Percentiles rank a stretch among this genome's conserved stretches.
phyloP scores from a whole-genome alignment of 331 rosid species.

The Malus hybrid region DNA sequence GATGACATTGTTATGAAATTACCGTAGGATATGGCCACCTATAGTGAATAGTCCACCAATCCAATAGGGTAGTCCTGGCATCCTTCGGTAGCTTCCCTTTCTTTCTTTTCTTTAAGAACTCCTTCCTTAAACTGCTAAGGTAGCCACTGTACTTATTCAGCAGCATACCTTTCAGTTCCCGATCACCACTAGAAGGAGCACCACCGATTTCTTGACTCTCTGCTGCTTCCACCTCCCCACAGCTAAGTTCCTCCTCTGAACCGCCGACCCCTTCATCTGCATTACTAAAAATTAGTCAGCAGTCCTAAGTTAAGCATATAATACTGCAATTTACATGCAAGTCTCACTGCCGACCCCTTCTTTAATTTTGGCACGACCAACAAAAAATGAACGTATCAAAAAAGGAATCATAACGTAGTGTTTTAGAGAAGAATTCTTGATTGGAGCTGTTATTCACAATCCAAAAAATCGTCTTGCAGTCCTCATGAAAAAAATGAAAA shows the following conservation, averaged over 20 bases:
- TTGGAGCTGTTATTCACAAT: neutral
- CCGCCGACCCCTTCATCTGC: constrained; percentile 8
- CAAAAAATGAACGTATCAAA: neutral
- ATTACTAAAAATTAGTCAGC: neutral
- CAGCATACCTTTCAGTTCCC: constrained; percentile 68
- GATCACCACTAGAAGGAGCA: constrained; percentile 10
- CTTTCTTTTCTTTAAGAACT: constrained; percentile 56
- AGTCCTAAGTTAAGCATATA: neutral
- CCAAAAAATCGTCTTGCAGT: neutral
- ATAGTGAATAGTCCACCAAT: constrained; percentile 65
- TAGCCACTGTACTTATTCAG: constrained; percentile 74
- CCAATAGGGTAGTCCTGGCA: constrained; percentile 38
- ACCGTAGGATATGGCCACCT: constrained; percentile 90
- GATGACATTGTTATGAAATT: neutral
- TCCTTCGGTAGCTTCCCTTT: constrained; percentile 74
- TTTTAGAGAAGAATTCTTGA: neutral
- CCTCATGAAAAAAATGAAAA: neutral
- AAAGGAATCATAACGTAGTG: neutral
- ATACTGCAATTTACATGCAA: neutral
- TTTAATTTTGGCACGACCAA: neutral
- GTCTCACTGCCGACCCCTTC: neutral
- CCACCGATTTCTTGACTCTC: constrained; percentile 17
- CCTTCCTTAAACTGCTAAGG: constrained; percentile 51
- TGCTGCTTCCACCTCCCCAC: constrained; percentile 33
- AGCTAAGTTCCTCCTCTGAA: constrained; percentile 32